Evolutionary conservation across 2,329 filamentous ascomycete genomes (phyloP), one percentile per base, ranked within the genome.

Genomic region (Ophiostoma perfectum): DNA sequence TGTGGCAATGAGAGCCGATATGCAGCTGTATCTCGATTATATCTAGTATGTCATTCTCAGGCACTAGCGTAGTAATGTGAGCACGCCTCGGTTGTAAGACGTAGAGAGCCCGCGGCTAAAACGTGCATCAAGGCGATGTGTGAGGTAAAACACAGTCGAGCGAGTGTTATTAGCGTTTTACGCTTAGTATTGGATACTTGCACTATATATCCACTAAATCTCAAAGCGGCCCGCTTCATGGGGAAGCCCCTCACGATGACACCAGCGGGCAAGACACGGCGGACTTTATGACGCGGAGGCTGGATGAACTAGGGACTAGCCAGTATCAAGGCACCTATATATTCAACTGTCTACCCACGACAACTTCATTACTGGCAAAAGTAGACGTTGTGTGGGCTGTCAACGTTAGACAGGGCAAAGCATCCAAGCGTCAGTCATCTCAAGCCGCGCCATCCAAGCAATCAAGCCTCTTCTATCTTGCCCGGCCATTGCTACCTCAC

Each of bases 171-270:
- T 42, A 63, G 60, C 16, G 39, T 39, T 63, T 39, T 63, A 38
- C 39, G 42, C 27, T 27, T 18, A 39, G 11, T 39, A 62, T 11
- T 4, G 1, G 36, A n/a, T 62, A 62, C 39, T 39, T 14, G 8
- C 4, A 62, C 55, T 62, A 39, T n/a, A 62, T 39, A 4, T 36
- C 6, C 36, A n/a, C 11, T 27, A 55, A 27, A 27, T 27, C 27
- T 27, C 27, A 27, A 27, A 27, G 49, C 49, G 49, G 38, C 58
- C 58, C 58, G 58, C 58, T 42, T 16, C n/a, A 18, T 27, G 11
- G 14, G 60, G 39, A 18, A 42, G 38, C 60, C 60, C 60, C 39
- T 63, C 60, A 63, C 58, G 49, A 55, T 18, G 49, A n/a, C n/a
- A 18, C 18, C 5, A n/a, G 49, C 49, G 49, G 49, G n/a, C 49